Evolutionary conservation across 805 yeast genomes (phyloP).

Genomic region (Wickerhamiella vanderwaltii): DNA sequence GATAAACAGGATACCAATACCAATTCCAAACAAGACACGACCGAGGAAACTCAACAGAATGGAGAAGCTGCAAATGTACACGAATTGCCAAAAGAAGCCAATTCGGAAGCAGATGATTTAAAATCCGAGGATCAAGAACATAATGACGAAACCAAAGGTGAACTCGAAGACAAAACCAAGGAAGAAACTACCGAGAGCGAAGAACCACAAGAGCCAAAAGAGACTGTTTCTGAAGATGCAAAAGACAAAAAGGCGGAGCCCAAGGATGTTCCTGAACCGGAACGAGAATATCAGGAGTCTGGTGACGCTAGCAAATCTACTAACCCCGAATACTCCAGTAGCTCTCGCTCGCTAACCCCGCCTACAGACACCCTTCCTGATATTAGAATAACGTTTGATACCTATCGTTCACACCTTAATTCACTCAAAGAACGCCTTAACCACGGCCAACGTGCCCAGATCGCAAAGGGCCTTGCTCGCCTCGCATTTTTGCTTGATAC

Average conservation of each 20-base stretch:
- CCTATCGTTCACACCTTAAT: constrained; percentile 13
- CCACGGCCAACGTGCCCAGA: constrained; percentile 11
- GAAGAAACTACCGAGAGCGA: background rate
- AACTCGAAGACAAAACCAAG: background rate
- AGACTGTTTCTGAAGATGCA: constrained; percentile 7
- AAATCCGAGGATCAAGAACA: constrained; percentile 3
- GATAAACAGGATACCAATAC: background rate
- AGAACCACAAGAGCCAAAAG: constrained; percentile 11
- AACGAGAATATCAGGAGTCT: background rate
- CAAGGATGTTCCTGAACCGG: background rate
- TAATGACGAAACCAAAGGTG: background rate
- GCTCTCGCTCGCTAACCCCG: background rate
- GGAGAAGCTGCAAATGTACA: background rate
- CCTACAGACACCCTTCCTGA: background rate
- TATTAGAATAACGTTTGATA: constrained; percentile 5
- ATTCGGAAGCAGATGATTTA: background rate
- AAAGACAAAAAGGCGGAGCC: constrained; percentile 7
- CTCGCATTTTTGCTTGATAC: constrained; percentile 10
- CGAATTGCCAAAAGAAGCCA: background rate
- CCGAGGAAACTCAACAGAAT: background rate
- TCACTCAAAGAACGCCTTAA: constrained; percentile 19
- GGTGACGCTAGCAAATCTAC: background rate
- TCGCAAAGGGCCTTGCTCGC: constrained; percentile 10
- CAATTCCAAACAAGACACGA: background rate
- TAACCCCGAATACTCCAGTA: background rate